Evolutionary conservation across 148 eudicot genomes (phyloP).

Genomic region (Rhododendron ovatum): DNA sequence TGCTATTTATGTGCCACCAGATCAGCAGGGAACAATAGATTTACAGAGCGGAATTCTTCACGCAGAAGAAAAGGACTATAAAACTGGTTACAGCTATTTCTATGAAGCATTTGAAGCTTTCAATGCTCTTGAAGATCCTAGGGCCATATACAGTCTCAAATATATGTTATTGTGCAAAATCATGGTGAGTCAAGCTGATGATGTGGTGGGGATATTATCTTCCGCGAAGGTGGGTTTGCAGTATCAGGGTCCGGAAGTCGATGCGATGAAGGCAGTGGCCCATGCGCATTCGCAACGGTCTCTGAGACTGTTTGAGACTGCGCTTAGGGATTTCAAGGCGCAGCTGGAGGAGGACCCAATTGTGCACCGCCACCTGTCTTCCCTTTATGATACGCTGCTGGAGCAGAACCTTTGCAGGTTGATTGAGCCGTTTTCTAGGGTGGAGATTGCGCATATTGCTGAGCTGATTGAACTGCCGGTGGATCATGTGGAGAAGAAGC

Average conservation of each 20-base stretch:
- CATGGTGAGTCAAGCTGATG: constrained; percentile 38
- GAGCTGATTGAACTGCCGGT: constrained; percentile 33
- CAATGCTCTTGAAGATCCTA: constrained; percentile 35
- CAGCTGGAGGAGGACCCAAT: constrained; percentile 40
- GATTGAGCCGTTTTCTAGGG: constrained; percentile 38
- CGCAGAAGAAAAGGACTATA: constrained; percentile 39
- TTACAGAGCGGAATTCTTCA: constrained; percentile 42
- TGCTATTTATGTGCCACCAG: constrained; percentile 43
- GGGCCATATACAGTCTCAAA: constrained; percentile 34
- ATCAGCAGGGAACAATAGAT: constrained; percentile 38
- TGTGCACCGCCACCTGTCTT: constrained; percentile 37
- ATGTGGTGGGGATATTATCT: constrained; percentile 34
- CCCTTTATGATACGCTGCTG: constrained; percentile 31
- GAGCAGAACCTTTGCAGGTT: constrained; percentile 36
- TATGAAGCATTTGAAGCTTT: constrained; percentile 40
- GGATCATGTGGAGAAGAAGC: constrained; percentile 37
- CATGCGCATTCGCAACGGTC: constrained; percentile 28
- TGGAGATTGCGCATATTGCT: constrained; percentile 38
- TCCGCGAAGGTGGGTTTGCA: constrained; percentile 38
- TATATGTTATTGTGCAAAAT: constrained; percentile 40
- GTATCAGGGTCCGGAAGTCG: constrained; percentile 36
- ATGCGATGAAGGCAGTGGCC: constrained; percentile 42
- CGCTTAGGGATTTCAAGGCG: constrained; percentile 26
- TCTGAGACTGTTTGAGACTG: constrained; percentile 25
- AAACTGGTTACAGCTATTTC: constrained; percentile 38